Evolutionary conservation across 2,329 filamentous ascomycete species (phyloP).

Genomic region (Ploettnerulaceae sp.): DNA sequence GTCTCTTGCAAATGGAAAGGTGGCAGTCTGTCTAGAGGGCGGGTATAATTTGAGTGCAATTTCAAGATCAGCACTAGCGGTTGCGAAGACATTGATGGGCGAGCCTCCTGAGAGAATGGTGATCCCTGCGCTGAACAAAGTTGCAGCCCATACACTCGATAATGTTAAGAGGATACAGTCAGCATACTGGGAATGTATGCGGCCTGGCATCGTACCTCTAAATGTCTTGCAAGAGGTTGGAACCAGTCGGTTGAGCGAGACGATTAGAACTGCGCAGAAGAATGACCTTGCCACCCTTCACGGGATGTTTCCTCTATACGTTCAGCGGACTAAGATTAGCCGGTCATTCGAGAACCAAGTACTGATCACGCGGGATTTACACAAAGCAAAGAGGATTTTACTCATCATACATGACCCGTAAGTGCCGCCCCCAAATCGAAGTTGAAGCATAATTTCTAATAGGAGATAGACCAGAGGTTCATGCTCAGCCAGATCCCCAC

Average conservation of each 20-base stretch:
- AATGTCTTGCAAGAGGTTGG: constrained; percentile 48
- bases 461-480: constrained; percentile 57
- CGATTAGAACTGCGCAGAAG: constrained; percentile 73
- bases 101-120: constrained; percentile 70
- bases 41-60: constrained; percentile 94
- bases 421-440: constrained; percentile 35
- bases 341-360: constrained; percentile 84
- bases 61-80: constrained; percentile 84
- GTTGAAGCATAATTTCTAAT: constrained; percentile 4
- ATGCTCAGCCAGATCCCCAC: constrained; percentile 61
- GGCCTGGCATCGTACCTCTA: constrained; percentile 57
- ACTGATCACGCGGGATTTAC: constrained; percentile 69
- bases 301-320: constrained; percentile 73
- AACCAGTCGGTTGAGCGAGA: constrained; percentile 67
- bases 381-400: constrained; percentile 62
- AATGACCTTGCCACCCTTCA: constrained; percentile 65
- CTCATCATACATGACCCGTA: constrained; percentile 89
- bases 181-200: constrained; percentile 84
- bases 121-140: constrained; percentile 52
- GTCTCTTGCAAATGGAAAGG: constrained; percentile 82
- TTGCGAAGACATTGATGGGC: constrained; percentile 90
- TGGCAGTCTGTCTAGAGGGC: constrained; percentile 90
- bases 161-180: constrained; percentile 58
- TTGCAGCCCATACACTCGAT: constrained; percentile 51
- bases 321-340: constrained; percentile 68